phyloP scores from a whole-genome alignment of 768 basidiomycete species.

The Candolleomyces efflorescens region DNA sequence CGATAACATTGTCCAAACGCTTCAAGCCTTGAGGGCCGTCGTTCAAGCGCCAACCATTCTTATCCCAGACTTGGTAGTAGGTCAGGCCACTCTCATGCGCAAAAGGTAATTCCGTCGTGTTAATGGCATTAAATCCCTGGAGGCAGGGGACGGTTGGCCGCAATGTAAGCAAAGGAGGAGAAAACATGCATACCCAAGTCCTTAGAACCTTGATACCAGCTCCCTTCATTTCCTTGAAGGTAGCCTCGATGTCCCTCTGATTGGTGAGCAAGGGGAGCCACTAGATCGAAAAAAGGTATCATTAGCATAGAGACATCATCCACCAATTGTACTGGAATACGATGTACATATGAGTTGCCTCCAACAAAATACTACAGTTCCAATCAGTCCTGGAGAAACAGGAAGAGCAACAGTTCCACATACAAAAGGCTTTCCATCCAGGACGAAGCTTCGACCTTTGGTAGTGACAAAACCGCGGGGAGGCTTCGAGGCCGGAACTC shows the following conservation, averaged over 20 bases:
- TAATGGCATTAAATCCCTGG: conserved; percentile 43
- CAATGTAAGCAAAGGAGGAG: neutral
- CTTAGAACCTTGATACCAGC: conserved; percentile 50
- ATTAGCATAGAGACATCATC: neutral
- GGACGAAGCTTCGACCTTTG: conserved; percentile 32
- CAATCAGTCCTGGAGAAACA: conserved; percentile 5
- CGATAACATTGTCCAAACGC: conserved; percentile 47
- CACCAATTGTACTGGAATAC: neutral
- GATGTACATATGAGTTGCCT: conserved; percentile 48
- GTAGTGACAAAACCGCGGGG: conserved; percentile 43
- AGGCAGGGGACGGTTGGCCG: neutral
- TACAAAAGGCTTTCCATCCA: conserved; percentile 52
- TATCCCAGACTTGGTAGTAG: conserved; percentile 55
- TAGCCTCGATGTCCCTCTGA: conserved; percentile 42
- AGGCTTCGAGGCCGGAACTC: neutral
- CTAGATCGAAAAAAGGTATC: conserved; percentile 18
- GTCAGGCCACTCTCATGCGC: conserved; percentile 40
- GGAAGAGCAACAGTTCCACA: conserved; percentile 11
- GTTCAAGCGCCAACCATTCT: conserved; percentile 43
- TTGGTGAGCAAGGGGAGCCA: conserved; percentile 53
- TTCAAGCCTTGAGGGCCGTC: conserved; percentile 51
- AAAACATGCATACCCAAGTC: conserved; percentile 39
- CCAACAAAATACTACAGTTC: conserved; percentile 41
- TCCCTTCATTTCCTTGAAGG: conserved; percentile 43
- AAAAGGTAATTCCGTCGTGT: conserved; percentile 39